Evolutionary conservation across 2,329 filamentous ascomycete species (phyloP).

Genomic region (Phialocephala sp.): DNA sequence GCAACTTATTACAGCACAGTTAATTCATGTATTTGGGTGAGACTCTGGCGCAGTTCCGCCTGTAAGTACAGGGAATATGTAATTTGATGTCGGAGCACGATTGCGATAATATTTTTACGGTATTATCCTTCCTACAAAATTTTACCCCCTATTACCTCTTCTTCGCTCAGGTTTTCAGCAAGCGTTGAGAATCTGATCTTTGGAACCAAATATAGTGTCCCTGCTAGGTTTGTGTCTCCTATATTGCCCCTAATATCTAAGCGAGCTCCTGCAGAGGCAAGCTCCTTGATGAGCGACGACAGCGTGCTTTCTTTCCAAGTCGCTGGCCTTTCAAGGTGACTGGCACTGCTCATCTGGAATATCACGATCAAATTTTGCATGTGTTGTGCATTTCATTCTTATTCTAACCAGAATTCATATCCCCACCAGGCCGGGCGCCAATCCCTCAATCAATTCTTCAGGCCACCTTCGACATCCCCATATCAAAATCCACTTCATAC

Average conservation of each 20-base stretch:
- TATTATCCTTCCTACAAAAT: too few relatives aligned
- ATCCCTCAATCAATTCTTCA: neutral
- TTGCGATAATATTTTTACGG: too few relatives aligned
- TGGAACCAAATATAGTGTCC: neutral
- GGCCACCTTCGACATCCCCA: neutral
- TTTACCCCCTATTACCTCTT: too few relatives aligned
- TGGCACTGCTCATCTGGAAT: too few relatives aligned
- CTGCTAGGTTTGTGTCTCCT: neutral
- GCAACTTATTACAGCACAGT: neutral
- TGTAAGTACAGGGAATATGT: too few relatives aligned
- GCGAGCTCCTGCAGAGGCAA: neutral
- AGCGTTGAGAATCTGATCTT: neutral
- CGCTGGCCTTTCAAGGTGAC: too few relatives aligned
- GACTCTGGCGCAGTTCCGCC: too few relatives aligned
- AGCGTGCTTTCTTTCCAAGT: too few relatives aligned
- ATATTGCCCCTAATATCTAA: neutral
- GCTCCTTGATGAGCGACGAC: neutral
- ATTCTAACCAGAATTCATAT: neutral
- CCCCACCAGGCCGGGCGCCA: neutral
- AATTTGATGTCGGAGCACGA: too few relatives aligned
- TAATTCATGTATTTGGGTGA: neutral
- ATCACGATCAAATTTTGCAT: too few relatives aligned
- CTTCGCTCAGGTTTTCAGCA: neutral
- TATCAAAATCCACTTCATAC: neutral
- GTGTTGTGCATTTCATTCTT: too few relatives aligned